Percentiles rank a stretch among this genome's conserved stretches.
Evolutionary conservation across 2,329 filamentous ascomycete genomes (phyloP).

Genomic region (Fusarium duplospermum): DNA sequence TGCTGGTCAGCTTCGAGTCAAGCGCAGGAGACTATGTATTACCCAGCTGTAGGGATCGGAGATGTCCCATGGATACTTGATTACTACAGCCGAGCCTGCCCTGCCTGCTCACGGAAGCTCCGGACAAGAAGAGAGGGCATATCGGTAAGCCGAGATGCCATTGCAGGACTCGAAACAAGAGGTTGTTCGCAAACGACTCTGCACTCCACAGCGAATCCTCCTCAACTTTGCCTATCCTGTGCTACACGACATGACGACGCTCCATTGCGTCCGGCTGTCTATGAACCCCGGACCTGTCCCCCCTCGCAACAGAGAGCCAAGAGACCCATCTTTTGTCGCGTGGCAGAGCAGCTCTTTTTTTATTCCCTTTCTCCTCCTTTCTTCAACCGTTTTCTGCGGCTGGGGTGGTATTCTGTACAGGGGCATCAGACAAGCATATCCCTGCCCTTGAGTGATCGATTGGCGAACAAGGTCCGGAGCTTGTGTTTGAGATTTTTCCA

Average conservation of each 20-base stretch:
- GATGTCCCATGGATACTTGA: background rate
- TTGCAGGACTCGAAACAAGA: background rate
- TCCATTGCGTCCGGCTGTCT: conserved; percentile 9
- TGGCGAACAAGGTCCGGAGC: conserved; percentile 4
- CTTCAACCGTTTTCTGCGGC: conserved; percentile 17
- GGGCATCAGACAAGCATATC: conserved; percentile 22
- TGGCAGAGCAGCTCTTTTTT: conserved; percentile 5
- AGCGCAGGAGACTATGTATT: background rate
- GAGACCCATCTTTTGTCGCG: conserved; percentile 1
- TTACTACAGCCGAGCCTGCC: background rate
- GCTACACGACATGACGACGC: conserved; percentile 10
- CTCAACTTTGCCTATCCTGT: background rate
- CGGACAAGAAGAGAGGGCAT: background rate
- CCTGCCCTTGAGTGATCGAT: conserved; percentile 20
- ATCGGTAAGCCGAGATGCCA: background rate
- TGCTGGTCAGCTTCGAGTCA: background rate
- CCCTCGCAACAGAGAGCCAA: background rate
- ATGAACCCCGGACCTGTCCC: conserved; percentile 15
- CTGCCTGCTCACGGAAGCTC: background rate
- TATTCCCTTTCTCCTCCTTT: conserved; percentile 3
- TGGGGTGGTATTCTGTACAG: conserved; percentile 1
- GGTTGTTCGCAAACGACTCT: background rate
- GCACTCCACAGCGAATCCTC: background rate
- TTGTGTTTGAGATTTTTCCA: conserved; percentile 11
- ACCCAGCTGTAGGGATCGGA: background rate